These are phyloP conservation scores for Scheffersomyces lignicola DNA, from an alignment of 1,139 yeast species.

Conservation along the genomic window DNA sequence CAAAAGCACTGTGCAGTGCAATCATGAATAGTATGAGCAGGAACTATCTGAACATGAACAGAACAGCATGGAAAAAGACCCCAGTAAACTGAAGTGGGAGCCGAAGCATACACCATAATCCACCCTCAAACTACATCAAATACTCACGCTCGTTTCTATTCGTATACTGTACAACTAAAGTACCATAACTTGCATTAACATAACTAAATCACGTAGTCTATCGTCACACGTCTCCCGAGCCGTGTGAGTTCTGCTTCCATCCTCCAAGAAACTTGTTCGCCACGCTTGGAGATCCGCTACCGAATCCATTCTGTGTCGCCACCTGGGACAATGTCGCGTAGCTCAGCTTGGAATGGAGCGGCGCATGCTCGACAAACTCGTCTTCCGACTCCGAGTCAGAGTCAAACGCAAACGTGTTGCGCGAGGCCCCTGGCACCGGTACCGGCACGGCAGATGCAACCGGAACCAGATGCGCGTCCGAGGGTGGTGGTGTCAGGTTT, in stretches of 20 bases:
- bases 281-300: slow-evolving; percentile 30
- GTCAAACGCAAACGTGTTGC: slow-evolving; percentile 33
- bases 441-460: slow-evolving; percentile 2
- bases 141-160: too few relatives aligned
- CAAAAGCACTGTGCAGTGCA: too few relatives aligned
- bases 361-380: slow-evolving; percentile 19
- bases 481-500: slow-evolving; percentile 23
- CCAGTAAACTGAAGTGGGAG: too few relatives aligned
- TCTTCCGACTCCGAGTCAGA: slow-evolving; percentile 31
- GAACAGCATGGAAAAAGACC: too few relatives aligned
- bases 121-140: too few relatives aligned
- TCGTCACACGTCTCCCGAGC: not conserved
- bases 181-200: slow-evolving; percentile 1
- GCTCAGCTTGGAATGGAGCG: slow-evolving; percentile 18
- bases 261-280: slow-evolving; percentile 37
- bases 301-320: slow-evolving; percentile 47
- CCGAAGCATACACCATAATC: too few relatives aligned
- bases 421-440: too few relatives aligned
- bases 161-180: too few relatives aligned
- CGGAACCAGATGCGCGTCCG: slow-evolving; percentile 5
- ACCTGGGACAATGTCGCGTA: slow-evolving; percentile 51
- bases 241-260: slow-evolving; percentile 1
- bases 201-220: not conserved
- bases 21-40: too few relatives aligned
- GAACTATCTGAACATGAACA: too few relatives aligned